phyloP scores from a whole-genome alignment of 768 basidiomycete species.

The Trametes coccinea region DNA sequence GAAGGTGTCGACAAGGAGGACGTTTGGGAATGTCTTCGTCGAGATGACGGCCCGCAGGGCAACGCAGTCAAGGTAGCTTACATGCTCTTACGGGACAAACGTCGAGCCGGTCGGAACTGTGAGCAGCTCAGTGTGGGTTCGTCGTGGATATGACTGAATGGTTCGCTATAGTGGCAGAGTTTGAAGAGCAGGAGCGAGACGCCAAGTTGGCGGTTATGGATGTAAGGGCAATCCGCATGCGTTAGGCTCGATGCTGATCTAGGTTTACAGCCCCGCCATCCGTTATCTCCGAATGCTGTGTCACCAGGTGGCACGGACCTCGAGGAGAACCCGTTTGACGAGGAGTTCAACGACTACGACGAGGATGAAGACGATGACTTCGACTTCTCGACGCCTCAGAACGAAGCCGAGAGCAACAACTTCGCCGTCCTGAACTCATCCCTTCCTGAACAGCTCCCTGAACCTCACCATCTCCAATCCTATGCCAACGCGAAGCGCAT shows the following conservation, averaged over 20 bases:
- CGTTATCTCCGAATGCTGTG: constrained; percentile 63
- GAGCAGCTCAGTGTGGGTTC: constrained; percentile 37
- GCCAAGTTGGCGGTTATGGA: constrained; percentile 79
- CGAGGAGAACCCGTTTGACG: constrained; percentile 80
- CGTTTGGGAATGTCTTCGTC: constrained; percentile 81
- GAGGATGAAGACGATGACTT: constrained; percentile 56
- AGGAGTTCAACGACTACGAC: constrained; percentile 59
- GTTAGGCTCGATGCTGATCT: constrained; percentile 15
- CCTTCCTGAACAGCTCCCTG: constrained; percentile 60
- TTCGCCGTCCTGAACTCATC: constrained; percentile 92
- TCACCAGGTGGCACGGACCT: constrained; percentile 60
- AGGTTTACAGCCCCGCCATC: constrained; percentile 60
- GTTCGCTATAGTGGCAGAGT: constrained; percentile 57
- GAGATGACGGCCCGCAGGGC: constrained; percentile 82
- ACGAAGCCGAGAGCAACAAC: constrained; percentile 52
- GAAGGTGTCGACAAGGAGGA: constrained; percentile 77
- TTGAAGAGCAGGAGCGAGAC: constrained; percentile 85
- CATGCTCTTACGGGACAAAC: constrained; percentile 87
- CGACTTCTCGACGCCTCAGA: constrained; percentile 48
- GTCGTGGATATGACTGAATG: not conserved
- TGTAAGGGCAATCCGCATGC: constrained; percentile 45
- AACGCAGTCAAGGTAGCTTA: constrained; percentile 98
- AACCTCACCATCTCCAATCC: constrained; percentile 71
- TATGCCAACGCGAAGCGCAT: constrained; percentile 57
- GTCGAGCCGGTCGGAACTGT: constrained; percentile 82